Percentiles rank a stretch among this genome's conserved stretches.
These are phyloP conservation scores for Solanum arcanum DNA, from an alignment of 257 asterid species.

Conservation along the genomic window DNA sequence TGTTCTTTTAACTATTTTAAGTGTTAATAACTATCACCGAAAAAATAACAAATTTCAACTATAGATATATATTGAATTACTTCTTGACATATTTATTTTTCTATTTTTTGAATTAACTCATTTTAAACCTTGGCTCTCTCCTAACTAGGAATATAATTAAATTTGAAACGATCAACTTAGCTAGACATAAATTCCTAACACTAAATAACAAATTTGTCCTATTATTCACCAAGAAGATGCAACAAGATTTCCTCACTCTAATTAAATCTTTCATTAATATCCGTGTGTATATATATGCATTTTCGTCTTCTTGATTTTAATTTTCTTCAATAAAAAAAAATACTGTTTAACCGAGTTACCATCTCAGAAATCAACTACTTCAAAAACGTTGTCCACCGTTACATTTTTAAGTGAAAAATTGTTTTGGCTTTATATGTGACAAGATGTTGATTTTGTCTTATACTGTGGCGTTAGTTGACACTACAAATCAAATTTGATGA, in stretches of 20 bases:
- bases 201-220: not conserved
- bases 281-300: not conserved
- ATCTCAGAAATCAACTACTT: too few species aligned
- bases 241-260: not conserved
- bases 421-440: not conserved
- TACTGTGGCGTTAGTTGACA: conserved; percentile 15
- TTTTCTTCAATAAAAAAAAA: not conserved
- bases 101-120: not conserved
- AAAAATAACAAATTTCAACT: not conserved
- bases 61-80: not conserved
- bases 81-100: not conserved
- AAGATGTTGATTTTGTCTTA: conserved; percentile 31
- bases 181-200: not conserved
- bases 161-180: not conserved
- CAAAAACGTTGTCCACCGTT: not conserved
- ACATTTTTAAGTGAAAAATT: not conserved
- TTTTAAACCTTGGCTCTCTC: not conserved
- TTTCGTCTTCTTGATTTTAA: too few species aligned
- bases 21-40: not conserved
- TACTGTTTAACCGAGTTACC: too few species aligned
- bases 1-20: not conserved
- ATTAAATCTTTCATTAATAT: not conserved
- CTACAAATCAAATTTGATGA: conserved; percentile 6
- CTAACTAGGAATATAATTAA: not conserved
- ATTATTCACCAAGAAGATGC: not conserved